phyloP scores from a whole-genome alignment of 2,329 filamentous ascomycete species.

The Venturia asperata region DNA sequence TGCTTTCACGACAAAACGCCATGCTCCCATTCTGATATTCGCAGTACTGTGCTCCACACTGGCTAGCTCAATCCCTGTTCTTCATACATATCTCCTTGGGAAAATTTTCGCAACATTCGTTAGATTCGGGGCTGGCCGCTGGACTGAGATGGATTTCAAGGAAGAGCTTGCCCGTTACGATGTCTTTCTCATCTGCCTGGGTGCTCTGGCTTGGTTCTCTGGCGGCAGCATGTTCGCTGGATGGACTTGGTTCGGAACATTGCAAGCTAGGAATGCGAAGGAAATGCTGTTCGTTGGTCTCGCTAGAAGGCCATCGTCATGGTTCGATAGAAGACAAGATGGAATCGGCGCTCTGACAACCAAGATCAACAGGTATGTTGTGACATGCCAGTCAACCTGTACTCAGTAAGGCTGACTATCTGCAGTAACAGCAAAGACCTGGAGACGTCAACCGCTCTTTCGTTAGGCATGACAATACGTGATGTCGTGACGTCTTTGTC shows the following conservation, averaged over 20 bases:
- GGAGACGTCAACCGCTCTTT: constrained; percentile 71
- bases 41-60: constrained; percentile 52
- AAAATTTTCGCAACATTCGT: constrained; percentile 67
- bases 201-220: constrained; percentile 57
- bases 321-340: constrained; percentile 70
- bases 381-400: constrained; percentile 1
- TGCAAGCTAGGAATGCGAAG: constrained; percentile 64
- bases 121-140: constrained; percentile 51
- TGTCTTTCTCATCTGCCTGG: constrained; percentile 55
- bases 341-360: constrained; percentile 67
- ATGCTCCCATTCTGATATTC: constrained; percentile 48
- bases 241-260: constrained; percentile 74
- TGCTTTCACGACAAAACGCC: constrained; percentile 58
- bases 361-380: constrained; percentile 62
- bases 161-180: constrained; percentile 25
- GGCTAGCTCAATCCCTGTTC: constrained; percentile 57
- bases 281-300: constrained; percentile 59
- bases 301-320: constrained; percentile 65
- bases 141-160: constrained; percentile 47
- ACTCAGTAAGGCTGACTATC: constrained; percentile 19
- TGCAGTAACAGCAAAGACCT: constrained; percentile 72
- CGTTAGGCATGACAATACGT: constrained; percentile 62
- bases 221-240: constrained; percentile 59
- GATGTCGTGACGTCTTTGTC: constrained; percentile 58
- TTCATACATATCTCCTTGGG: constrained; percentile 64